A percentile compares a stretch with the other conserved stretches of the same genome.
Conservation (phyloP, 495 filamentous ascomycete genomes). For the Elasticomyces elasticus region DNA sequence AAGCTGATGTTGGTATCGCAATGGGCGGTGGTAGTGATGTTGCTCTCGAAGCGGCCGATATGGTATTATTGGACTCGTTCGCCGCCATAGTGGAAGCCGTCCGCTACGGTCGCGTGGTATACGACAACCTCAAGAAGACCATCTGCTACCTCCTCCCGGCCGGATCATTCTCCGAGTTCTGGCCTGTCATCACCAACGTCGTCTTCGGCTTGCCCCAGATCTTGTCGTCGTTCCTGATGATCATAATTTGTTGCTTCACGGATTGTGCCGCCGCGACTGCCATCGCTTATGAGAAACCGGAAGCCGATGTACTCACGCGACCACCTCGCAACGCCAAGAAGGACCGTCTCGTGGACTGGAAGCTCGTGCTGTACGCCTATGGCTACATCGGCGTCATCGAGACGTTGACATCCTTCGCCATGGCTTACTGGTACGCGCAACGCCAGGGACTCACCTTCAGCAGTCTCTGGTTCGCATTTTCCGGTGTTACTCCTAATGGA, state of each 20-base stretch:
- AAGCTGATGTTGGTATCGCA: conserved; percentile 74
- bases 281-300: conserved; percentile 60
- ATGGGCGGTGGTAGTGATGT: conserved; percentile 78
- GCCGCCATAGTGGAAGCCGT: conserved; percentile 58
- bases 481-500: conserved; percentile 32
- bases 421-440: conserved; percentile 58
- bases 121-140: conserved; percentile 49
- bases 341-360: conserved; percentile 55
- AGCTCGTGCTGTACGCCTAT: conserved; percentile 54
- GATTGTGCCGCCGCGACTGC: conserved; percentile 55
- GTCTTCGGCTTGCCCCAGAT: conserved; percentile 59
- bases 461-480: conserved; percentile 52
- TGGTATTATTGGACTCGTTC: conserved; percentile 70
- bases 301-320: conserved; percentile 55
- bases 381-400: conserved; percentile 53
- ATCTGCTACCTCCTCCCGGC: conserved; percentile 50
- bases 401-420: conserved; percentile 49
- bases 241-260: conserved; percentile 52
- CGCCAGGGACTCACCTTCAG: conserved; percentile 47
- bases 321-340: conserved; percentile 50
- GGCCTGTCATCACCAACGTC: conserved; percentile 60
- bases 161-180: conserved; percentile 59
- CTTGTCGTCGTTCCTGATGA: conserved; percentile 58
- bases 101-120: conserved; percentile 46
- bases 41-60: conserved; percentile 69